Percentiles rank a stretch among this genome's conserved stretches.
Conservation (phyloP, 352 stramenopile species). For the Globisporangium echinulatum region DNA sequence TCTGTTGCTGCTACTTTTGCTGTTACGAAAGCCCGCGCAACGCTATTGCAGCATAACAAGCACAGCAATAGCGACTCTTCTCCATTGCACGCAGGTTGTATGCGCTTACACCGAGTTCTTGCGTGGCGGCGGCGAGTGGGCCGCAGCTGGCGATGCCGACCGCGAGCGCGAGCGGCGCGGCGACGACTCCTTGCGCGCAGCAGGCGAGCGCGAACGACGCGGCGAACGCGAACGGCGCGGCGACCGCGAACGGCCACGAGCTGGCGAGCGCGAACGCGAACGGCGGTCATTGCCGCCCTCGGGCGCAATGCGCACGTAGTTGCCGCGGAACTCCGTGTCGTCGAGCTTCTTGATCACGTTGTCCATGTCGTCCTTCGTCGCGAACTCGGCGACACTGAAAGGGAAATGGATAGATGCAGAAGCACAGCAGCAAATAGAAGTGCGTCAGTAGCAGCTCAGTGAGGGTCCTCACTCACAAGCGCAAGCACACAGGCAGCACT, state of each 20-base stretch:
- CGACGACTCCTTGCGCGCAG: conserved; percentile 58
- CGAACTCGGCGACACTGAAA: conserved; percentile 70
- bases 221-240: conserved; percentile 41
- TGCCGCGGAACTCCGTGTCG: conserved; percentile 84
- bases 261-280: conserved; percentile 66
- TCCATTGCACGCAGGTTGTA: too few relatives aligned
- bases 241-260: conserved; percentile 54
- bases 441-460: not conserved
- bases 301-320: conserved; percentile 67
- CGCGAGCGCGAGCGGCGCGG: conserved; percentile 58
- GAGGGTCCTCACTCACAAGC: not conserved
- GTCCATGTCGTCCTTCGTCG: conserved; percentile 78
- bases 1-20: not conserved
- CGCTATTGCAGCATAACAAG: too few relatives aligned
- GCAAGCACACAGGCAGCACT: not conserved
- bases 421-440: not conserved
- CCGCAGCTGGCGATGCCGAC: conserved; percentile 45
- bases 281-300: conserved; percentile 34
- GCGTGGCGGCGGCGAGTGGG: conserved; percentile 42
- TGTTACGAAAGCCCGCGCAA: not conserved
- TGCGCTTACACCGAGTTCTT: conserved; percentile 69
- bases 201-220: conserved; percentile 37
- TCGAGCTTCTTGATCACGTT: conserved; percentile 82
- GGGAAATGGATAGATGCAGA: not conserved
- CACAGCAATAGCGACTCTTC: too few relatives aligned